Base-by-base conservation (phyloP, 768 basidiomycete species). In the Solioccasus polychromus region DNA sequence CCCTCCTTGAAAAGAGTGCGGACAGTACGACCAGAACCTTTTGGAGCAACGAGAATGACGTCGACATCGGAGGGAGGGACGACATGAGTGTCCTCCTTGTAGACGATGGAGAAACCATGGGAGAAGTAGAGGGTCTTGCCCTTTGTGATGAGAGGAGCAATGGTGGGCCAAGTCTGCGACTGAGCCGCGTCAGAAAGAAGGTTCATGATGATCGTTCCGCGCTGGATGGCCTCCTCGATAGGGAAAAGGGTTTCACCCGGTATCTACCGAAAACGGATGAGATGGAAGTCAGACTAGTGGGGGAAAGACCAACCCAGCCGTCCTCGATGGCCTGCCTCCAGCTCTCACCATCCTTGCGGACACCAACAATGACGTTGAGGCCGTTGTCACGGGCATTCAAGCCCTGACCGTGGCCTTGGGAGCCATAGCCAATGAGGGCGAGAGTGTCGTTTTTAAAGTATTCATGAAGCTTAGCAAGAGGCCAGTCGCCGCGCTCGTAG, bases 51-150 rank as follows among this genome's bases (percentile, higher is more conserved):
- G 59, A 99, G 90, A 68, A 99, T 98, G 60, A 99, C 96, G 66
- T 99, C 96, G 54, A 99, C 91, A 63, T 97, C 92, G 17, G 76
- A 61, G 36, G 96, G 96, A 51, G 92, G 89, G 45, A 94, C 60
- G 56, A 99, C 92, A 45, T 94, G 78, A 55, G 96, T 99, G 70
- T 96, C 92, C 6, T 99, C 82, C 78, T 94, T 92, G 83, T 86
- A 99, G 44, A 99, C 92, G 54, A 98, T 81, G 54, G 95, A 98
- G 86, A 99, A 99, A 62, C 96, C 96, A 69, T 99, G 96, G 6
- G 95, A 92, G 78, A 99, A 99, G 85, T 99, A 99, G 53, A 99
- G 87, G n/a, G 96, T 99, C 80, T 99, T 98, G 74, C 91, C 96
- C 81, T 94, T 92, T 70, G 93, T 98, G 76, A 98, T 94, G 62